Evolutionary conservation across 306 rosid genomes (phyloP).

Genomic region (Argentina anserina): DNA sequence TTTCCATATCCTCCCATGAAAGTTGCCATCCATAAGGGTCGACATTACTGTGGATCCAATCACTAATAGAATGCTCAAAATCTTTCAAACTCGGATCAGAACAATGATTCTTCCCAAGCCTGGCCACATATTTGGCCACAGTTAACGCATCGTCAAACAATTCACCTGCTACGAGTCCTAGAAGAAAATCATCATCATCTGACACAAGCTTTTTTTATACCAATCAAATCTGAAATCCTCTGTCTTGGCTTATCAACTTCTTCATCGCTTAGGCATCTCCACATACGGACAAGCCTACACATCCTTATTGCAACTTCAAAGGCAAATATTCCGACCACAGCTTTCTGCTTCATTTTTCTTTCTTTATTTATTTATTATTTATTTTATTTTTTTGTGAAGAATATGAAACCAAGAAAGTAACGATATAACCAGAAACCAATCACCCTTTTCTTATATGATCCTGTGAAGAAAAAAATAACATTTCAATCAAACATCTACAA

Average conservation of each 20-base stretch:
- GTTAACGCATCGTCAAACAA: no score
- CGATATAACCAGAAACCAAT: no score
- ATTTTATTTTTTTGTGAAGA: no score
- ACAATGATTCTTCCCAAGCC: background rate
- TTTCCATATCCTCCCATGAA: slow-evolving; percentile 69
- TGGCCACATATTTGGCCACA: no score
- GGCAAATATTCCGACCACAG: slow-evolving; percentile 67
- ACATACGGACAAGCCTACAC: slow-evolving; percentile 82
- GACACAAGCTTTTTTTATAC: slow-evolving; percentile 45
- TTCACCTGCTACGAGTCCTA: background rate
- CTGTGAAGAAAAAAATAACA: no score
- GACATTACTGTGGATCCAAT: slow-evolving; percentile 39
- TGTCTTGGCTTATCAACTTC: slow-evolving; percentile 66
- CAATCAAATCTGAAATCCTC: slow-evolving; percentile 57
- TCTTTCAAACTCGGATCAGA: background rate
- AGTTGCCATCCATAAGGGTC: slow-evolving; percentile 71
- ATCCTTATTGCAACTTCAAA: slow-evolving; percentile 88
- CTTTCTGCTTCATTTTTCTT: slow-evolving; percentile 46
- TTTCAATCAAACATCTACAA: no score
- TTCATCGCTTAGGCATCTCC: slow-evolving; percentile 73
- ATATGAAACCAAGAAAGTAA: no score
- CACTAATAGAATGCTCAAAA: slow-evolving; percentile 52
- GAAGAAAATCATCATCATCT: background rate
- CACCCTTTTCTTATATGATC: no score
- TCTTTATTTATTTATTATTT: no score